Evolutionary conservation across 371 early-diverging fungal genomes (phyloP), one percentile per base, ranked within the genome.

Genomic region (Dichotomocladium elegans): DNA sequence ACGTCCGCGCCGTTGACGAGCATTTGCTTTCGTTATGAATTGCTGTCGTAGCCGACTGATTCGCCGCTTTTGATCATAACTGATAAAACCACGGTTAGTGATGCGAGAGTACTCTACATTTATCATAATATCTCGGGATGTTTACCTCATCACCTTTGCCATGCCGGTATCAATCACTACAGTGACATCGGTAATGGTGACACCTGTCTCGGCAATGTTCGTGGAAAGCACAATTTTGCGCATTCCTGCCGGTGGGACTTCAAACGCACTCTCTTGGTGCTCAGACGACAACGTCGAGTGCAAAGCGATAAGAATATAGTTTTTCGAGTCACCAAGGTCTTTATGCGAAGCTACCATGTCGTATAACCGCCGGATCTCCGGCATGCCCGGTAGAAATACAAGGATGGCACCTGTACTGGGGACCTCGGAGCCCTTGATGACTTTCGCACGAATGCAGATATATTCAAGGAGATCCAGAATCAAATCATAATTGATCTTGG

Each of bases 161-260:
- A 90, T 82, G 15, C 98, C 99, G 1, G 88, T 77, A 66, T 99
- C 99, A 48, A 99, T 86, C 0, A 99, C 99, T 49, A 89, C 83
- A 0, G 92, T 93, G 11, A 96, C 87, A 63, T 94, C 95, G 8
- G 94, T 94, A 31, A 99, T 96, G 8, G 99, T 99, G 19, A 99
- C 82, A 55, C 89, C 89, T 0, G 98, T 97, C 63, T 98, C 98
- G 1, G 96, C 93, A 69, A 98, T 93, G 53, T 96, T 95, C 17
- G 96, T 97, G 3, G 91, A 74, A 42, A 98, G 64, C 14, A 98
- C 91, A 47, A 94, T 83, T 66, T 96, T 96, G 26, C 95, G 75
- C 11, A 79, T 58, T 0, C 86, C 85, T 0, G 61, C 46, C 1
- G 84, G 80, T 9, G 87, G 85, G 4, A 71, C 55, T 24, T 82